Evolutionary conservation across 164 flowering plant species (phyloP), one percentile per base, ranked within the genome.

Genomic region (Vitis riparia): DNA sequence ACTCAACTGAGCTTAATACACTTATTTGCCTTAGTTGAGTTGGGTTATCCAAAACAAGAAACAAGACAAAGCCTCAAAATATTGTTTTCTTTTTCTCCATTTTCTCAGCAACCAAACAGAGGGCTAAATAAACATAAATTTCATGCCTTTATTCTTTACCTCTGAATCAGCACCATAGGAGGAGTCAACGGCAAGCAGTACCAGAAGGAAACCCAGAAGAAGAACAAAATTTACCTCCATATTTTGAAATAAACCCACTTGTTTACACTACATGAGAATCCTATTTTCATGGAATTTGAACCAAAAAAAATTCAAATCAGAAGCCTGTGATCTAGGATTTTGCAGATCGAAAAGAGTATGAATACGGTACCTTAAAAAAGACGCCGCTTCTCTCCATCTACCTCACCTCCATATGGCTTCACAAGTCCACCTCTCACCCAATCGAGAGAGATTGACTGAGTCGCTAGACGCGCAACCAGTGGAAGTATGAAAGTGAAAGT

Each of bases 171-270:
- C 73, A 71, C 57, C 63, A 50, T 27, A 50, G 59, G 73, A 66
- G 69, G 68, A 70, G 27, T 49, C 66, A 13, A 59, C 64, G 10
- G 69, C 62, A 8, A 71, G 58, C 9, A 72, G 50, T 48, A 68
- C 56, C 27, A 82, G 52, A 8, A 69, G 30, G 70, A 73, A 51
- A 15, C 37, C 65, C 63, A 73, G 49, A 52, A 65, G 17, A 16
- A 79, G 62, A 62, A 51, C 50, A 5, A n/a, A 44, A 68, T 17
- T 51, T 32, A 19, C 69, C 76, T 70, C 75, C 85, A 83, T 81
- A 14, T 64, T 68, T 29, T 65, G 27, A 67, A 50, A 65, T 8
- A 23, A 61, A 53, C 70, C 71, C 75, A 72, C n/a, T 71, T 63
- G 56, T 14, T 16, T 37, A 57, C 6, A 52, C 71, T 67, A 70